Percentiles rank a stretch among this genome's conserved stretches.
Conservation (phyloP, 2,329 filamentous ascomycete species). For the Aureobasidium melanogenum region DNA sequence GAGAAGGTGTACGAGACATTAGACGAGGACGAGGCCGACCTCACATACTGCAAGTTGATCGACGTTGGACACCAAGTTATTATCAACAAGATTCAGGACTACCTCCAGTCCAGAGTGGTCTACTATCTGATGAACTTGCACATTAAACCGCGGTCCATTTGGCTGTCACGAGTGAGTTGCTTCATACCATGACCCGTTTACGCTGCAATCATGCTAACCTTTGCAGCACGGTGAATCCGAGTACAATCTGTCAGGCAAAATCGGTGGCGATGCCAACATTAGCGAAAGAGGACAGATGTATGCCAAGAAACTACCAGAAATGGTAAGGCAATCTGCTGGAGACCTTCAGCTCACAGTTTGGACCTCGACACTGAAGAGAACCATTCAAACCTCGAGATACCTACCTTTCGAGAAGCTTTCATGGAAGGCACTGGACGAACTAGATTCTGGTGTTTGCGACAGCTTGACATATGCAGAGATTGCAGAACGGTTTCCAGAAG, state of each 20-base stretch:
- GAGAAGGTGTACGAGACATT: conserved; percentile 95
- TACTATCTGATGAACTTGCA: conserved; percentile 99
- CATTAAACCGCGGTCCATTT: conserved; percentile 92
- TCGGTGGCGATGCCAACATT: conserved; percentile 83
- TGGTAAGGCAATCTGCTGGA: conserved; percentile 78
- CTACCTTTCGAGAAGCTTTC: conserved; percentile 91
- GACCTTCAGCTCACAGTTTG: conserved; percentile 64
- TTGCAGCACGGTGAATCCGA: conserved; percentile 75
- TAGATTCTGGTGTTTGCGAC: conserved; percentile 93
- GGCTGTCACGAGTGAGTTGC: conserved; percentile 74
- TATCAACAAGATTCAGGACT: conserved; percentile 96
- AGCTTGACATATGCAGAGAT: conserved; percentile 95
- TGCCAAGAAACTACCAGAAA: conserved; percentile 70
- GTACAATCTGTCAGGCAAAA: conserved; percentile 83
- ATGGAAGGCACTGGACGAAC: conserved; percentile 97
- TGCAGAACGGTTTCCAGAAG: conserved; percentile 80
- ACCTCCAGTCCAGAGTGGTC: conserved; percentile 88
- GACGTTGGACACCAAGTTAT: conserved; percentile 93
- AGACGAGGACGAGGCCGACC: conserved; percentile 74
- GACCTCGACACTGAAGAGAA: conserved; percentile 71
- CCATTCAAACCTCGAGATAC: conserved; percentile 82
- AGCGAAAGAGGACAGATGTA: conserved; percentile 84
- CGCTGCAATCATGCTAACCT: not conserved
- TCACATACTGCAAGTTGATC: conserved; percentile 96
- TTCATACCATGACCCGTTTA: not conserved